Conservation (phyloP, 495 filamentous ascomycete genomes). For the Penicillium lagena region DNA sequence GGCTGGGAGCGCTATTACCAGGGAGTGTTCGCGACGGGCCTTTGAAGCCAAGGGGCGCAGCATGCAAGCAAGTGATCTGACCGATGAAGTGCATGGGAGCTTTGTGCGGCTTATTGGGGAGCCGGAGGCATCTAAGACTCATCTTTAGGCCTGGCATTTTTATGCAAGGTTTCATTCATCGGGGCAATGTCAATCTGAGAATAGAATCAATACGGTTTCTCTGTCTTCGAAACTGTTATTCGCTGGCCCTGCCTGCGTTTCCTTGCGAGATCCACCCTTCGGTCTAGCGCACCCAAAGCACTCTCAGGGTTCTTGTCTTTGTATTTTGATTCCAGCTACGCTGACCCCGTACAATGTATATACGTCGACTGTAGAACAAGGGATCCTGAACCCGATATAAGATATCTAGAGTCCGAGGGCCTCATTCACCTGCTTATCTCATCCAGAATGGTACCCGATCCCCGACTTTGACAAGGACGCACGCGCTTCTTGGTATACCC, state of each 20-base stretch:
- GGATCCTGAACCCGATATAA: not conserved
- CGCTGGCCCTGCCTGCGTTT: too few relatives aligned
- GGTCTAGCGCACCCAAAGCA: too few relatives aligned
- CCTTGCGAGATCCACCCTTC: too few relatives aligned
- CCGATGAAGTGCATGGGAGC: constrained; percentile 77
- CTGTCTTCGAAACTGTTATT: not conserved
- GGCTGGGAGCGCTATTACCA: constrained; percentile 79
- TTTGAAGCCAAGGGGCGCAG: constrained; percentile 83
- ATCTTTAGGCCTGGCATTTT: constrained; percentile 18
- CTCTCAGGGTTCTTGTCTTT: too few relatives aligned
- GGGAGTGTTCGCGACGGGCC: constrained; percentile 85
- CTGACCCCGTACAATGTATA: not conserved
- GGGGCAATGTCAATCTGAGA: too few relatives aligned
- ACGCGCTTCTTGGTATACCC: too few relatives aligned
- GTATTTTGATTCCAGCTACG: not conserved
- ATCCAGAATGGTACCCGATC: not conserved
- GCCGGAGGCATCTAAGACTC: constrained; percentile 39
- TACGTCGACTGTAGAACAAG: not conserved
- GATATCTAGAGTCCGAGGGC: too few relatives aligned
- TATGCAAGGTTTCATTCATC: not conserved
- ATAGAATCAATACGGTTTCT: not conserved
- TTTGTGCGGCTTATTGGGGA: constrained; percentile 72
- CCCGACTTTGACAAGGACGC: not conserved
- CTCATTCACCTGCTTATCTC: not conserved
- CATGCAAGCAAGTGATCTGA: constrained; percentile 91